These are phyloP conservation scores for Paracoccidioides brasiliensis DNA, from an alignment of 2,329 filamentous ascomycete genomes.

Conservation along the genomic window DNA sequence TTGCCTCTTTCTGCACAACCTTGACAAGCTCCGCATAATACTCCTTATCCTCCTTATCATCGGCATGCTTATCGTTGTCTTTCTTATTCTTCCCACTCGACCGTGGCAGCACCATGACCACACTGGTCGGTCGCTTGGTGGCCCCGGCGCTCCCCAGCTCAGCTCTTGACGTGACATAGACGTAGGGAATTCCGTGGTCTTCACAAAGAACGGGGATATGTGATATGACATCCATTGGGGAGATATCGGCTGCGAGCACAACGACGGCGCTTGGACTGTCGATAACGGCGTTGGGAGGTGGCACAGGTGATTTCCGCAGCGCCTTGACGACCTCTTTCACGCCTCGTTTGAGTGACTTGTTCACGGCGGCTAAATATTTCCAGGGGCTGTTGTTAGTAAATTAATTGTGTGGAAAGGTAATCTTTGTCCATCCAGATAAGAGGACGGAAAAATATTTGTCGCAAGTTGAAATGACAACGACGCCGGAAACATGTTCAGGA, in stretches of 20 bases:
- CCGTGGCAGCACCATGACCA: constrained; percentile 64
- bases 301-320: constrained; percentile 74
- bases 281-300: constrained; percentile 49
- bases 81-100: constrained; percentile 39
- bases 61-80: constrained; percentile 31
- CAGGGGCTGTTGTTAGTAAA: constrained; percentile 12
- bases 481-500: not conserved
- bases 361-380: constrained; percentile 61
- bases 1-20: constrained; percentile 45
- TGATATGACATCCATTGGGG: constrained; percentile 95
- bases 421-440: not conserved
- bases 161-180: constrained; percentile 84
- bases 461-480: not conserved
- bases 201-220: constrained; percentile 97
- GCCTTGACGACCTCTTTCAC: constrained; percentile 99
- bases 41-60: constrained; percentile 33
- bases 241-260: constrained; percentile 92
- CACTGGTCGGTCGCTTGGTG: constrained; percentile 92
- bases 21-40: constrained; percentile 47
- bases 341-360: constrained; percentile 90
- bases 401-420: not conserved
- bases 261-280: constrained; percentile 60
- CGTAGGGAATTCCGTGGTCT: constrained; percentile 92
- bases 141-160: constrained; percentile 87
- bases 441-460: not conserved